These are phyloP conservation scores for Sanguinoderma infundibulare DNA, from an alignment of 1,284 basidiomycete genomes.

Conservation along the genomic window DNA sequence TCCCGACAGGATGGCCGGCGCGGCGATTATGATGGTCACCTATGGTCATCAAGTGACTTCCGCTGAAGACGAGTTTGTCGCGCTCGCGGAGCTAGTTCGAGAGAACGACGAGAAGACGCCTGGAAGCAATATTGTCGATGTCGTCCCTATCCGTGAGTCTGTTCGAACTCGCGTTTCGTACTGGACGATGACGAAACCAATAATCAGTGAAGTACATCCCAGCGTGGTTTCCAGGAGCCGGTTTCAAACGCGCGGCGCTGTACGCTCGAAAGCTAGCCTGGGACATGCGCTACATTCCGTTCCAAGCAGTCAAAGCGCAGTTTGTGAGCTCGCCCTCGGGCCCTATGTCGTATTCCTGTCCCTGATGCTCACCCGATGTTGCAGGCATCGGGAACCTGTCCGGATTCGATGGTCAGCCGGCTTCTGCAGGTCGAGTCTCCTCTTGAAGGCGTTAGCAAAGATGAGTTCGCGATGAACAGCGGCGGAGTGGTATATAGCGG, in stretches of 20 bases:
- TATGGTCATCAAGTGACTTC: conserved; percentile 18
- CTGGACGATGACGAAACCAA: background rate
- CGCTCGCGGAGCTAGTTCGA: conserved; percentile 14
- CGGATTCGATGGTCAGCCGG: conserved; percentile 6
- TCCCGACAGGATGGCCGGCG: conserved; percentile 15
- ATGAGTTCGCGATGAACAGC: conserved; percentile 14
- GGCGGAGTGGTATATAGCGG: conserved; percentile 17
- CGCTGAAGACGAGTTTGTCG: conserved; percentile 16
- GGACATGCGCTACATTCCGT: conserved; percentile 11
- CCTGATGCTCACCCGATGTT: background rate
- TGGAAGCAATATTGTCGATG: conserved; percentile 23
- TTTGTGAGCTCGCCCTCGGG: background rate
- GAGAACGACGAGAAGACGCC: conserved; percentile 13
- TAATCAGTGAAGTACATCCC: conserved; percentile 22
- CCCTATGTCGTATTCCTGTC: too few relatives aligned
- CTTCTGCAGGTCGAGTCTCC: background rate
- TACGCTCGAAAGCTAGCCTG: background rate
- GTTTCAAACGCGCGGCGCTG: conserved; percentile 14
- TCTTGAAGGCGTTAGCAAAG: background rate
- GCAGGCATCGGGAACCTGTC: background rate
- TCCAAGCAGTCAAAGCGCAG: background rate
- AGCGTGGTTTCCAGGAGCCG: conserved; percentile 22
- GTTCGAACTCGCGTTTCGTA: background rate
- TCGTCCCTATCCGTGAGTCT: conserved; percentile 19
- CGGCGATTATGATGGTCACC: conserved; percentile 20